Base-by-base conservation (phyloP, 306 rosid genomes). In the Cucumis hystrix region DNA sequence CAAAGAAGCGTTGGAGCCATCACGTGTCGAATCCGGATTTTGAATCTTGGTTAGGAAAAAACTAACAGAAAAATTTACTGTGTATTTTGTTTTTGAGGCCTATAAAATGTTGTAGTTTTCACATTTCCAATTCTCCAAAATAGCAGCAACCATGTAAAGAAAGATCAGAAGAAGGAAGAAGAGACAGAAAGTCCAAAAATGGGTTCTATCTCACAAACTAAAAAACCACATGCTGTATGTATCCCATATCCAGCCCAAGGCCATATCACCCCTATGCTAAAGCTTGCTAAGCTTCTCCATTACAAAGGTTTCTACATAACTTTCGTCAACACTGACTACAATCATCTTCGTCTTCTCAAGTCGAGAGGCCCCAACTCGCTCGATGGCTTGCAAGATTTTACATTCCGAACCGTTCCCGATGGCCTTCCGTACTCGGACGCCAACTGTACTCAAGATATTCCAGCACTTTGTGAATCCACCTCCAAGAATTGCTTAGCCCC, bases 381-480 rank as follows among this genome's bases (percentile, higher is more conserved):
- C n/a, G 60, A 71, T 11, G 60, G 37, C 41, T 14, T 71, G 10
- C 43, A 1, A 3, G 40, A 5, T 20, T 71, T 71, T 71, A 40
- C 17, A 5, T 71, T 71, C 9, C 16, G 8, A 71, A 71, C 58
- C 35, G 49, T 71, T 45, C 59, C 92, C 1, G 92, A 91, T 0
- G 92, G 96, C 21, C 90, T 89, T 6, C 93, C 93, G 0, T 82
- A 79, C 12, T 17, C 86, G 0, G 80, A 89, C 2, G 77, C 52
- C 1, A 86, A 91, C 9, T 87, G 41, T 23, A 85, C 92, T 5
- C 92, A 89, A 79, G 80, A 87, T 55, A 23, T 86, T 2, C 79
- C 88, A 9, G 16, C 86, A 39, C 41, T 89, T 1, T 83, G 87
- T 10, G 66, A 62, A 0, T 84, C 96, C 30, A 89, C 85, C 0